Percentiles rank a stretch among this genome's conserved stretches.
phyloP scores from a whole-genome alignment of 1,139 yeast species.

The Debaryomycetaceae sp. region DNA sequence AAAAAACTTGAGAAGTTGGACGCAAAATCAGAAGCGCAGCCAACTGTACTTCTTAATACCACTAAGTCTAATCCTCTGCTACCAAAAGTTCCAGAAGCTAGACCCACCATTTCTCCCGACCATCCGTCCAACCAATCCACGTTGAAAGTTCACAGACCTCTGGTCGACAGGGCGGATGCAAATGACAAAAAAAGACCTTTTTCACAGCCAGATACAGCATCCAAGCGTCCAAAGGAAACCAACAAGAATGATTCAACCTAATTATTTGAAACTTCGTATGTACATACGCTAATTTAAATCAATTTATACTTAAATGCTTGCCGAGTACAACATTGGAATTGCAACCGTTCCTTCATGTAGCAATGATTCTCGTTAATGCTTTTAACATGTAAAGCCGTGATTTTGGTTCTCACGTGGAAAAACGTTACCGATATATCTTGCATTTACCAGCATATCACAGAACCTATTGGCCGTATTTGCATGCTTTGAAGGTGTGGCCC shows the following conservation, averaged over 20 bases:
- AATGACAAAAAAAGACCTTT: constrained; percentile 11
- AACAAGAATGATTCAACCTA: too few relatives aligned
- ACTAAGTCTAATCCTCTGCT: constrained; percentile 2
- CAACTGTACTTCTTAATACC: not conserved
- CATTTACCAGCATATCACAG: not conserved
- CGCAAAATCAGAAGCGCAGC: constrained; percentile 13
- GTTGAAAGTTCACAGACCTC: constrained; percentile 30
- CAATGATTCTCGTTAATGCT: not conserved
- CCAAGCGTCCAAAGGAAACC: not conserved
- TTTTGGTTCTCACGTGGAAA: not conserved
- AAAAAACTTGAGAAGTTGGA: constrained; percentile 39
- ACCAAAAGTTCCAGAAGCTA: constrained; percentile 1
- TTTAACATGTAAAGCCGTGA: not conserved
- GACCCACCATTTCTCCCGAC: constrained; percentile 11
- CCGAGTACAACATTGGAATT: not conserved
- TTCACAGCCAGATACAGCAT: constrained; percentile 7
- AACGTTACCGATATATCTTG: constrained; percentile 1
- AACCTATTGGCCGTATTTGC: not conserved
- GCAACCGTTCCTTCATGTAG: not conserved
- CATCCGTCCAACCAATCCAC: constrained; percentile 29
- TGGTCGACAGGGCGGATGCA: constrained; percentile 11
- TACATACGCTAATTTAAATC: too few relatives aligned
- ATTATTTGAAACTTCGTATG: too few relatives aligned
- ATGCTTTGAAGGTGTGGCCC: too few relatives aligned
- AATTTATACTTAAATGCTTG: too few relatives aligned